These are phyloP conservation scores for Tephrocybe sp. DNA, from an alignment of 768 basidiomycete genomes.

Conservation along the genomic window DNA sequence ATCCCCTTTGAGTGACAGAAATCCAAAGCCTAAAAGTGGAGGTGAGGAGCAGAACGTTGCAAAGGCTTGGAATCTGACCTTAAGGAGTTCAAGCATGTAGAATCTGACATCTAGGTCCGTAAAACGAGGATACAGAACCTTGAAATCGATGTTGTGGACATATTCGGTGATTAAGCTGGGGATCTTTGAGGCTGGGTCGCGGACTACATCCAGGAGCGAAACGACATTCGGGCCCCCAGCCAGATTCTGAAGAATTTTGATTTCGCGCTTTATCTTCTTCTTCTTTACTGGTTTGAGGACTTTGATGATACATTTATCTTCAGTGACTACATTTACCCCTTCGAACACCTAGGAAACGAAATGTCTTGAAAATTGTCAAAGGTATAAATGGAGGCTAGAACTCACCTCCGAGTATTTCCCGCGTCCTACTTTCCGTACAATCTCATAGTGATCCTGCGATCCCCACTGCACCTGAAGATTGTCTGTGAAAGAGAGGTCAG, in stretches of 20 bases:
- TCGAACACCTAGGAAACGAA: conserved; percentile 72
- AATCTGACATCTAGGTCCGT: conserved; percentile 94
- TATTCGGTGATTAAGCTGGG: conserved; percentile 97
- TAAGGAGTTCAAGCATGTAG: conserved; percentile 96
- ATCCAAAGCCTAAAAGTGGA: conserved; percentile 73
- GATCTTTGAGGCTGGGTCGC: conserved; percentile 95
- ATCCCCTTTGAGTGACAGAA: conserved; percentile 98
- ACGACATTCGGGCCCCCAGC: conserved; percentile 96
- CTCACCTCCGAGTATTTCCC: conserved; percentile 94
- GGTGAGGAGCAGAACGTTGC: conserved; percentile 10
- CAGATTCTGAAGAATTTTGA: conserved; percentile 96
- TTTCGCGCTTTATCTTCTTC: conserved; percentile 99
- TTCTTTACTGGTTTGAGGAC: conserved; percentile 99
- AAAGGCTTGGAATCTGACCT: conserved; percentile 47
- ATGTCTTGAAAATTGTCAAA: conserved; percentile 13
- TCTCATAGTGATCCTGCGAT: conserved; percentile 96
- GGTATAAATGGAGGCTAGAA: conserved; percentile 7
- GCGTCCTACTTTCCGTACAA: conserved; percentile 92
- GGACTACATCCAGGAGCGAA: conserved; percentile 90
- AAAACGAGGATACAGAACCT: conserved; percentile 92
- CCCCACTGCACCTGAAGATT: conserved; percentile 98
- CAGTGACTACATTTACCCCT: conserved; percentile 86
- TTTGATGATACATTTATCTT: conserved; percentile 97
- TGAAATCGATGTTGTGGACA: conserved; percentile 98
- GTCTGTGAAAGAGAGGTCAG: conserved; percentile 50